phyloP scores from a whole-genome alignment of 768 basidiomycete species.

The Terana coerulea region DNA sequence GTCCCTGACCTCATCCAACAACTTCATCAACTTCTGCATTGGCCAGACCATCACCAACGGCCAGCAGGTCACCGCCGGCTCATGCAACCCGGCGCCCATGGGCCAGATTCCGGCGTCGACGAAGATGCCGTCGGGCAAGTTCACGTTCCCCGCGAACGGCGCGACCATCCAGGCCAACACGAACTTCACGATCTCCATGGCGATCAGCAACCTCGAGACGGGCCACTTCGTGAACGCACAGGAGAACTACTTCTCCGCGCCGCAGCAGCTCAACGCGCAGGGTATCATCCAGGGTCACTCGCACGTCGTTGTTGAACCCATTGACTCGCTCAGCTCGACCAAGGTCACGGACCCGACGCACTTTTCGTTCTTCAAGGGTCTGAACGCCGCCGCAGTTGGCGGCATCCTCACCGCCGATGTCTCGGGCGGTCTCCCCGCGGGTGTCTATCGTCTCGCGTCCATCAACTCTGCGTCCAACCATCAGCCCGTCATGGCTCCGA shows the following conservation, averaged over 20 bases:
- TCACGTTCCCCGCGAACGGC: constrained; percentile 45
- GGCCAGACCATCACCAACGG: constrained; percentile 45
- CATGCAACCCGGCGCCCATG: constrained; percentile 62
- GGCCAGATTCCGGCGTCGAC: constrained; percentile 51
- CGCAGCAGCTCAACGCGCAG: constrained; percentile 39
- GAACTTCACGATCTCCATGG: constrained; percentile 53
- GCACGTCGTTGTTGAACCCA: constrained; percentile 56
- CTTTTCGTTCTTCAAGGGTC: constrained; percentile 58
- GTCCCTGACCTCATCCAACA: constrained; percentile 53
- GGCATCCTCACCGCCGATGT: constrained; percentile 40
- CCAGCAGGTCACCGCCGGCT: constrained; percentile 37
- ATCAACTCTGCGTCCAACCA: constrained; percentile 48
- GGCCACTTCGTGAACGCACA: constrained; percentile 60
- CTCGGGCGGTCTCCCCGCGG: constrained; percentile 39
- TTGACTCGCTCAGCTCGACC: constrained; percentile 46
- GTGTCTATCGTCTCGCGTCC: constrained; percentile 37
- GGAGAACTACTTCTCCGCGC: constrained; percentile 51
- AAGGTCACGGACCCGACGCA: constrained; percentile 41
- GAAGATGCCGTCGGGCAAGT: constrained; percentile 56
- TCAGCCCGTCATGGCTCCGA: constrained; percentile 33
- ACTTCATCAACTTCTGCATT: constrained; percentile 62
- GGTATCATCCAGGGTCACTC: constrained; percentile 59
- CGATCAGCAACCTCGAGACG: constrained; percentile 40
- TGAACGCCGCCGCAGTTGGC: constrained; percentile 43
- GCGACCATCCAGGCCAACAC: constrained; percentile 41